Evolutionary conservation across 139 green algal genomes (phyloP), one percentile per base, ranked within the genome.

Genomic region (Chlorella sp.): DNA sequence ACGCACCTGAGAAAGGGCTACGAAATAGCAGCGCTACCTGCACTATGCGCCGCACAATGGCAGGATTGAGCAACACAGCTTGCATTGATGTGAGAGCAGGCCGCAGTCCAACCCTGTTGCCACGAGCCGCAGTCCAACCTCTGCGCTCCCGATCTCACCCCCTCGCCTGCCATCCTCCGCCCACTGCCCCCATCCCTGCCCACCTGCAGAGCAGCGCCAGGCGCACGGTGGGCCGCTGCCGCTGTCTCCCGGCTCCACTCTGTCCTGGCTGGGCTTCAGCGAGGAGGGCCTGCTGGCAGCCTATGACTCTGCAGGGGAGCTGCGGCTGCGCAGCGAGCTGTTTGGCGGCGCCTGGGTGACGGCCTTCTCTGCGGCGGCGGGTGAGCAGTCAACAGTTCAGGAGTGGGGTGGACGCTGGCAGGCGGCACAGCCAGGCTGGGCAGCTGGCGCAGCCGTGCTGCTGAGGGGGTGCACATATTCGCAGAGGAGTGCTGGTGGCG

Each of bases 251-350:
- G 85, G 84, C 14, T 75, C 90, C 7, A 86, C 76, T 9, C 87
- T 98, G 41, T 80, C 89, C 32, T 98, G 95, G 95, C 84, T 98
- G 62, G 94, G 90, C 40, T 96, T 96, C 90, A 93, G 80, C 64
- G 92, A 96, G 62, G 91, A 94, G 62, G 91, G 92, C 1, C 68
- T 91, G 48, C 88, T 95, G 20, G 89, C 90, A 3, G 73, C 90
- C 22, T 90, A 90, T 41, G 95, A 98, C 84, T 91, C 82, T 40
- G 65, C 91, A 48, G 95, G 92, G 0, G 83, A 92, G 46, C 54
- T 96, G 51, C 78, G 88, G 16, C 38, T 93, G 72, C 58, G 67
- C 34, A 85, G n/a, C 20, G 69, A 64, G 24, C 86, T 94, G 13
- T 98, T 92, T 84, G 95, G 93, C 5, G 95, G 95, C 26, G 85